phyloP scores from a whole-genome alignment of 2,329 filamentous ascomycete species.

The Epichloe hybrida region DNA sequence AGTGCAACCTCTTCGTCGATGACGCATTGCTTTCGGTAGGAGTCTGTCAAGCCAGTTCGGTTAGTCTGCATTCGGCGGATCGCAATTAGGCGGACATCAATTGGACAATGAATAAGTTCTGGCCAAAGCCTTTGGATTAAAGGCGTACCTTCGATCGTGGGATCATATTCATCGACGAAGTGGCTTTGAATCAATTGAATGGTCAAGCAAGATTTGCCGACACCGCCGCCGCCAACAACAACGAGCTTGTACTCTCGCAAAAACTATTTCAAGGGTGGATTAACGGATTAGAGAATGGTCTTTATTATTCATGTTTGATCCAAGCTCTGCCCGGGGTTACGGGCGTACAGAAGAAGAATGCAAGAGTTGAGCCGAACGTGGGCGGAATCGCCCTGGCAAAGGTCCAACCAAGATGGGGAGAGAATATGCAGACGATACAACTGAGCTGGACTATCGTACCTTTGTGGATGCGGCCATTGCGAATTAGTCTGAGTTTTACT shows the following conservation, averaged over 20 bases:
- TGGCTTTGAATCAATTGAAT: slow-evolving; percentile 94
- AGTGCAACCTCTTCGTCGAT: slow-evolving; percentile 97
- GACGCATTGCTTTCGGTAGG: slow-evolving; percentile 98
- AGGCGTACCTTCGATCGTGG: slow-evolving; percentile 80
- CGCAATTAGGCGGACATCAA: neutral
- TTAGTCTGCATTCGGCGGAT: neutral
- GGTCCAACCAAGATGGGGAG: neutral
- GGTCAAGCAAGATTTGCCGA: slow-evolving; percentile 97
- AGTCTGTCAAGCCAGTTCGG: slow-evolving; percentile 48
- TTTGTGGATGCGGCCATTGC: slow-evolving; percentile 25
- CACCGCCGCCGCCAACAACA: slow-evolving; percentile 93
- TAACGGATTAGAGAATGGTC: neutral
- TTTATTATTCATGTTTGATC: neutral
- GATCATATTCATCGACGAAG: slow-evolving; percentile 99
- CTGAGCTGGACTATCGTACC: slow-evolving; percentile 12
- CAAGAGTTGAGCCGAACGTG: neutral
- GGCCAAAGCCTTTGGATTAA: neutral
- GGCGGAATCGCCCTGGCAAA: neutral
- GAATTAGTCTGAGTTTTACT: neutral
- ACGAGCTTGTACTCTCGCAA: slow-evolving; percentile 91
- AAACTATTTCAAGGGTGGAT: slow-evolving; percentile 38
- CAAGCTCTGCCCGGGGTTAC: neutral
- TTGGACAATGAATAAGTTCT: neutral
- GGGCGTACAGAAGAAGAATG: neutral
- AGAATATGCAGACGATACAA: neutral